phyloP scores from a whole-genome alignment of 2,329 filamentous ascomycete species.

The Aspergillus nomiae region DNA sequence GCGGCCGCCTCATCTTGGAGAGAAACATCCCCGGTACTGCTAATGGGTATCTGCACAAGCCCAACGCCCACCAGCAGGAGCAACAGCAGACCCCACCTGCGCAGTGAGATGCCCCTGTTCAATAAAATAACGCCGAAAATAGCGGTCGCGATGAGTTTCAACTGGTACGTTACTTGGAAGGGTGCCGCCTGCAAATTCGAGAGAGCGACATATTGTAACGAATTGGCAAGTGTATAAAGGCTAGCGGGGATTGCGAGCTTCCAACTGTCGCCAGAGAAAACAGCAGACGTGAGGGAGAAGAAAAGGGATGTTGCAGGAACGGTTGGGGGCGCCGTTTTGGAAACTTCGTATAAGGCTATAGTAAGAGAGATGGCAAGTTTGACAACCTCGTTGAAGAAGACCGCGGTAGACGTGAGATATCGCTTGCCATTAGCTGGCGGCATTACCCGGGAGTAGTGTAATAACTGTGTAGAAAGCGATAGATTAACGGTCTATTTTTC shows the following conservation, averaged over 20 bases:
- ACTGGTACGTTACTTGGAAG: conserved; percentile 90
- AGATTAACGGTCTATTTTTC: conserved; percentile 12
- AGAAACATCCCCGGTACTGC: conserved; percentile 52
- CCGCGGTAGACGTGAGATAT: conserved; percentile 91
- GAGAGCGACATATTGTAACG: conserved; percentile 88
- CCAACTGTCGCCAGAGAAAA: conserved; percentile 92
- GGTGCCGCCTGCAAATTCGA: conserved; percentile 90
- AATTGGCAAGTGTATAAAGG: conserved; percentile 89
- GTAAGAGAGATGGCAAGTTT: conserved; percentile 86
- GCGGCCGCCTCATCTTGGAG: conserved; percentile 67
- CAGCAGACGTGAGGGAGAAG: conserved; percentile 73
- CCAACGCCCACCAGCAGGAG: conserved; percentile 80
- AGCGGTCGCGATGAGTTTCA: conserved; percentile 91
- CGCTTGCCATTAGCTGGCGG: conserved; percentile 78
- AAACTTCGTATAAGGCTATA: conserved; percentile 85
- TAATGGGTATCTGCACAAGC: conserved; percentile 77
- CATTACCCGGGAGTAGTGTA: conserved; percentile 96
- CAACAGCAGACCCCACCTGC: conserved; percentile 79
- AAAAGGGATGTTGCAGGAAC: conserved; percentile 80
- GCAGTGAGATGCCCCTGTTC: conserved; percentile 66
- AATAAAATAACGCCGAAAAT: conserved; percentile 82
- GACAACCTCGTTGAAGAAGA: conserved; percentile 89
- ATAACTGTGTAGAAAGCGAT: conserved; percentile 59
- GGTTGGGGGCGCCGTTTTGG: conserved; percentile 72
- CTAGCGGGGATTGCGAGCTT: conserved; percentile 87